Evolutionary conservation across 2,329 filamentous ascomycete genomes (phyloP).

Genomic region (Xylariaceae sp.): DNA sequence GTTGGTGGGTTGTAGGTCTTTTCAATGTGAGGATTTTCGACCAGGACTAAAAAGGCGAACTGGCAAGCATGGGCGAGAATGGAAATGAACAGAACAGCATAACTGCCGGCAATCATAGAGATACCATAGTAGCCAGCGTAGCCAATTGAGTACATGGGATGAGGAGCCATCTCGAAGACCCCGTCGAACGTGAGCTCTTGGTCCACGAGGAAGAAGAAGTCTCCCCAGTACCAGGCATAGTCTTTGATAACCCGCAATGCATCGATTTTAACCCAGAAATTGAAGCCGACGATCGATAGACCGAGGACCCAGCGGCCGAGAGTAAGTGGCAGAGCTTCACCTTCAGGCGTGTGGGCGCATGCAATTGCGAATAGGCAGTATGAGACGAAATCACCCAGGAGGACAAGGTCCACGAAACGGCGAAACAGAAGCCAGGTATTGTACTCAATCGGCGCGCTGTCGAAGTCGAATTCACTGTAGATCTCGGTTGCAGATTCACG

Average conservation of each 20-base stretch:
- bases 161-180: constrained; percentile 97
- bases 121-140: constrained; percentile 98
- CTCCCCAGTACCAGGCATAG: constrained; percentile 99
- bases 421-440: constrained; percentile 98
- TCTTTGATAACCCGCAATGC: constrained; percentile 97
- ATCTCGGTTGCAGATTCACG: constrained; percentile 93
- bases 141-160: constrained; percentile 98
- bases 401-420: constrained; percentile 88
- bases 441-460: constrained; percentile 91
- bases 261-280: constrained; percentile 97
- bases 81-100: constrained; percentile 95
- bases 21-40: constrained; percentile 97
- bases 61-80: constrained; percentile 92
- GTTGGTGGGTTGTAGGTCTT: constrained; percentile 93
- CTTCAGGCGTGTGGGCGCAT: constrained; percentile 70
- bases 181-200: constrained; percentile 97
- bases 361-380: constrained; percentile 95
- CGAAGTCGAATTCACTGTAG: constrained; percentile 87
- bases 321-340: constrained; percentile 67
- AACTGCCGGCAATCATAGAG: constrained; percentile 96
- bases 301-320: constrained; percentile 74
- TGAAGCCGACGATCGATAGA: constrained; percentile 80
- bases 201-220: constrained; percentile 98
- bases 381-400: constrained; percentile 98
- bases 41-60: constrained; percentile 83